Base-by-base conservation (phyloP, 2,329 filamentous ascomycete genomes). In the Ophiostoma ulmi region DNA sequence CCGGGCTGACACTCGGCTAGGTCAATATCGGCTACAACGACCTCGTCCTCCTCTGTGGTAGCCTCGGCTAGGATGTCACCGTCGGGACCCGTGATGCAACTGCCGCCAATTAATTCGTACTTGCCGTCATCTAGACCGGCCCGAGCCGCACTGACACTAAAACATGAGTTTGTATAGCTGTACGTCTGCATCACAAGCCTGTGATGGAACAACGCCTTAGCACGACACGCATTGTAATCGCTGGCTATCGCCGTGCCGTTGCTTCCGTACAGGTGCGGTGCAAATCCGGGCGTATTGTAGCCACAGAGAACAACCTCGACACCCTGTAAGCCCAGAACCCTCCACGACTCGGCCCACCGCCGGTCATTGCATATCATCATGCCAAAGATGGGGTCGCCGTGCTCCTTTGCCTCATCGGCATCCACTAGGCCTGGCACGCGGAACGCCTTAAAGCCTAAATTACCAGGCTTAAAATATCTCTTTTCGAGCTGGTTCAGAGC, bases 311-410 rank as follows among this genome's bases (percentile, higher is more conserved):
- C 74, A 83, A 85, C 73, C 75, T 85, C 83, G 4, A 81, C 80
- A 6, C 83, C 83, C 74, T 86, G 83, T 5, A 86, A 77, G 1
- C 83, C 82, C 73, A 84, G 82, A 22, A 79, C 78, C 36, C 84
- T 76, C 83, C 84, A 86, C 0, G 80, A 80, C 74, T 86, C 84
- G 1, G 83, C 79, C 84, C 84, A 86, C 14, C 84, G 79, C 5
- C 83, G 77, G 75, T 85, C 84, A 74, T 86, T 86, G 77, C 84
- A 86, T 72, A 86, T 84, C 76, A 86, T 78, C 83, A 85, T 84
- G 67, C 76, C 85, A 78, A 86, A 71, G 68, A 87, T 84, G 2
- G 84, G 82, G 74, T 87, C 85, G 1, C 83, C 83, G 71, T 79
- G 80, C 36, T 11, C 64, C 0, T 75, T 78, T 17, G 65, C 69